Evolutionary conservation across 2,329 filamentous ascomycete genomes (phyloP).

Genomic region (Cordyceps tenuipes): DNA sequence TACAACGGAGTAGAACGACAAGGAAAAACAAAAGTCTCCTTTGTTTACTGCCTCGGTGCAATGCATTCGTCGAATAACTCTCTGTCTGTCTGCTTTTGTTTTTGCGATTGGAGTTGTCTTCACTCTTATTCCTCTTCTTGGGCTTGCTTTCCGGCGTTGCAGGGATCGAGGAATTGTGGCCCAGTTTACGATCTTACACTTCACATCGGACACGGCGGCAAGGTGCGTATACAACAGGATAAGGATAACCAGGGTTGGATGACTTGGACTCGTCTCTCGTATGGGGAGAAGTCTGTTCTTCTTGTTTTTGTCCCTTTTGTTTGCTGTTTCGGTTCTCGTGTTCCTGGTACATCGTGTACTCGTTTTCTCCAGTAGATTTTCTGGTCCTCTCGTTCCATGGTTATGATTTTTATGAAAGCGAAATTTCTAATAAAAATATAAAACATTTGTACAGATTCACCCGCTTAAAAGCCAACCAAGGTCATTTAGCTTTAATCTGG

Average conservation of each 20-base stretch:
- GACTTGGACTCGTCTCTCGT: neutral
- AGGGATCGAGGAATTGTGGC: neutral
- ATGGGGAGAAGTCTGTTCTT: neutral
- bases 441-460: neutral
- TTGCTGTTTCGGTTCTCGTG: neutral
- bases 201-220: neutral
- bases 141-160: conserved; percentile 1
- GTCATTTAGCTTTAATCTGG: neutral
- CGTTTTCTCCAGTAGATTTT: neutral
- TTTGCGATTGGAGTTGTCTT: too few relatives aligned
- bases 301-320: neutral
- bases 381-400: neutral
- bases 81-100: too few relatives aligned
- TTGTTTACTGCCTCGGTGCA: neutral
- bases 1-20: neutral
- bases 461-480: neutral
- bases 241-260: neutral
- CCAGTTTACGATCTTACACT: neutral
- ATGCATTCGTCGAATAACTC: too few relatives aligned
- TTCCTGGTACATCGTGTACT: neutral
- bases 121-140: neutral
- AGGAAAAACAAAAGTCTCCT: neutral
- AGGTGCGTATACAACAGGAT: neutral
- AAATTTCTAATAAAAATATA: conserved; percentile 8
- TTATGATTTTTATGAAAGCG: conserved; percentile 7